Evolutionary conservation across 345 rosid genomes (phyloP).

Genomic region (Acer saccharum): DNA sequence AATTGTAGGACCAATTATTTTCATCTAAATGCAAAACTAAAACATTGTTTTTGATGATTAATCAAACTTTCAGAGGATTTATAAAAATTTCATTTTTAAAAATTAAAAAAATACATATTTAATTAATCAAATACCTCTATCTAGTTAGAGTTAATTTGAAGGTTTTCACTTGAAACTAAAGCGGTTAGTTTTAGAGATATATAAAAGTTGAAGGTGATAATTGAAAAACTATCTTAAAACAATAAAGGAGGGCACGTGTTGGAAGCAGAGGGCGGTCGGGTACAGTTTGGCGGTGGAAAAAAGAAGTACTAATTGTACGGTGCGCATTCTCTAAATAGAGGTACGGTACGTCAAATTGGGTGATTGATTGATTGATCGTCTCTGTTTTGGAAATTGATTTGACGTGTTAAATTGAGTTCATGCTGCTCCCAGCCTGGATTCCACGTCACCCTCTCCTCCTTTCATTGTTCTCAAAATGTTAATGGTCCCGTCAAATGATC

Average conservation of each 20-base stretch:
- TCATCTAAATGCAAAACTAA: too few species aligned
- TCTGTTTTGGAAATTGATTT: background rate
- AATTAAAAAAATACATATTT: too few species aligned
- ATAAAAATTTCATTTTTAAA: too few species aligned
- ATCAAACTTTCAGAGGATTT: too few species aligned
- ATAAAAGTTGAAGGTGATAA: background rate
- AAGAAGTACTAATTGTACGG: conserved; percentile 9
- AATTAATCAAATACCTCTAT: too few species aligned
- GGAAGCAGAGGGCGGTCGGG: conserved; percentile 7
- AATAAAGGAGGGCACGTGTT: conserved; percentile 8
- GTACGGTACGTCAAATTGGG: conserved; percentile 7
- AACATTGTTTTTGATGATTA: too few species aligned
- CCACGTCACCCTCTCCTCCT: background rate
- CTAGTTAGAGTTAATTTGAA: too few species aligned
- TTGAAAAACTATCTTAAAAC: background rate
- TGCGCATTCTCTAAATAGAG: background rate
- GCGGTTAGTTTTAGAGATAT: too few species aligned
- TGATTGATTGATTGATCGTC: background rate
- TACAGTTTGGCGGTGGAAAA: background rate
- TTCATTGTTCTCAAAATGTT: too few species aligned
- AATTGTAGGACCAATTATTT: too few species aligned
- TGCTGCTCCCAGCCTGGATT: background rate
- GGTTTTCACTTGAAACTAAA: too few species aligned
- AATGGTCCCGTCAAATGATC: too few species aligned
- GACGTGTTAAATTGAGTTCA: background rate